Conservation (phyloP, 768 basidiomycete genomes). For the Lyophyllum semitale region DNA sequence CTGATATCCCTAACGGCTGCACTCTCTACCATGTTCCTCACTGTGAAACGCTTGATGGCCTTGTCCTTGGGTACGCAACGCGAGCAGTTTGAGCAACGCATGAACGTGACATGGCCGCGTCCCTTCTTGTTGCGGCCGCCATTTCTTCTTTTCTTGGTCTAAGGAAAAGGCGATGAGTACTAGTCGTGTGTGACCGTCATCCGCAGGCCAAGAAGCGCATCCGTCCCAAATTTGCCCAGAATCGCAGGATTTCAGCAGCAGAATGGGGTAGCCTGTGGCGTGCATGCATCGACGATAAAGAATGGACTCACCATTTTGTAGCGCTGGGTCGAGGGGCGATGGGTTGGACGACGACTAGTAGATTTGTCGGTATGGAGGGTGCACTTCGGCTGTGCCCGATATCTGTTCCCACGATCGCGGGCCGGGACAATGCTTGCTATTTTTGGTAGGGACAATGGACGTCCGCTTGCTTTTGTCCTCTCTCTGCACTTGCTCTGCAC, state of each 20-base stretch:
- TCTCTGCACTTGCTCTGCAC: too few species aligned
- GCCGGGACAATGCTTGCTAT: constrained; percentile 9
- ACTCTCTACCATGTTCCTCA: constrained; percentile 99
- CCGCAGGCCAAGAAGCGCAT: constrained; percentile 34
- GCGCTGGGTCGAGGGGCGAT: constrained; percentile 38
- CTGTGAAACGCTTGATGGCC: constrained; percentile 99
- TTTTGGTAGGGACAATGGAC: constrained; percentile 12
- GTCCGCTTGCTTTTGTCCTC: constrained; percentile 13
- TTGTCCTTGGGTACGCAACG: constrained; percentile 98
- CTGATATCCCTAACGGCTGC: constrained; percentile 97
- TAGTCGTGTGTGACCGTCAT: constrained; percentile 29
- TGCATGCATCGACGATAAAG: background rate
- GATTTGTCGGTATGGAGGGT: constrained; percentile 24
- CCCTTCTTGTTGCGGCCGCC: constrained; percentile 99
- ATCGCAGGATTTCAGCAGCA: constrained; percentile 17
- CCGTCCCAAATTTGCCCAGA: constrained; percentile 31
- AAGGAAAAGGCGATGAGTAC: constrained; percentile 15
- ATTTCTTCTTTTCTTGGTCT: constrained; percentile 99
- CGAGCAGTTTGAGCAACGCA: constrained; percentile 99
- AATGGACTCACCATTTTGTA: constrained; percentile 43
- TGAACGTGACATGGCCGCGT: constrained; percentile 91
- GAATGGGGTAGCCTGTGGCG: background rate
- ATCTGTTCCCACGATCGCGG: constrained; percentile 27
- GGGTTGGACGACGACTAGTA: constrained; percentile 34
- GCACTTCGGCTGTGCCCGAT: constrained; percentile 26